Percentiles rank a stretch among this genome's conserved stretches.
Evolutionary conservation across 192 early-diverging fungal species (phyloP).

Genomic region (Backusella mclennaniae): DNA sequence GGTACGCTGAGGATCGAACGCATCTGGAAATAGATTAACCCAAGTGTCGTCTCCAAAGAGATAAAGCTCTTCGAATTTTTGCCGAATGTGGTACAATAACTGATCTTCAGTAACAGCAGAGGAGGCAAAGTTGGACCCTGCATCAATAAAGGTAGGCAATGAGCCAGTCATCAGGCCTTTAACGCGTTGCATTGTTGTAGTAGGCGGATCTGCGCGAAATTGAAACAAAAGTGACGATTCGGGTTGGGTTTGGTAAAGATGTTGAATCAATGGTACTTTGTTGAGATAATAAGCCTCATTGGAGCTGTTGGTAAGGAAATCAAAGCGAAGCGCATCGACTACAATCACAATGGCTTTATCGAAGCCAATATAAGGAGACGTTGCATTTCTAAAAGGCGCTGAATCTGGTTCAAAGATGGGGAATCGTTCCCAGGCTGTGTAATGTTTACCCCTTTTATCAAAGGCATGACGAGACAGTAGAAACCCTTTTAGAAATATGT

Average conservation of each 20-base stretch:
- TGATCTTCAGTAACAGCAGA: constrained; percentile 74
- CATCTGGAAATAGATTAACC: constrained; percentile 76
- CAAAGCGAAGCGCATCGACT: constrained; percentile 74
- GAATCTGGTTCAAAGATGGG: not conserved
- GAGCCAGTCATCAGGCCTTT: constrained; percentile 82
- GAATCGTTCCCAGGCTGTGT: constrained; percentile 25
- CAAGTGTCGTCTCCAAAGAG: constrained; percentile 98
- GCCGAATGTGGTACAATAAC: constrained; percentile 49
- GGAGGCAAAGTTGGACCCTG: constrained; percentile 77
- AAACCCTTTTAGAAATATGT: constrained; percentile 71
- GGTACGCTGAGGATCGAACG: constrained; percentile 45
- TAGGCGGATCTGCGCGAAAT: constrained; percentile 80
- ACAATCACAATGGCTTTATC: constrained; percentile 58
- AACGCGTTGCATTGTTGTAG: constrained; percentile 78
- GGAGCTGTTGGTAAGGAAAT: constrained; percentile 37
- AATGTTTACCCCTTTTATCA: constrained; percentile 19
- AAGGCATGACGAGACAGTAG: constrained; percentile 67
- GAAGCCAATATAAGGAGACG: not conserved
- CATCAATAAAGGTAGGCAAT: constrained; percentile 83
- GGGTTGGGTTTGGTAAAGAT: constrained; percentile 46
- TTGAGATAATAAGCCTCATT: constrained; percentile 42
- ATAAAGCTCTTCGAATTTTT: constrained; percentile 44
- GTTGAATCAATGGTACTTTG: constrained; percentile 49
- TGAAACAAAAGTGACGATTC: constrained; percentile 62
- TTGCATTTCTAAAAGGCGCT: not conserved